Base-by-base conservation (phyloP, 2,329 filamentous ascomycete species). In the Penicillium expansum region DNA sequence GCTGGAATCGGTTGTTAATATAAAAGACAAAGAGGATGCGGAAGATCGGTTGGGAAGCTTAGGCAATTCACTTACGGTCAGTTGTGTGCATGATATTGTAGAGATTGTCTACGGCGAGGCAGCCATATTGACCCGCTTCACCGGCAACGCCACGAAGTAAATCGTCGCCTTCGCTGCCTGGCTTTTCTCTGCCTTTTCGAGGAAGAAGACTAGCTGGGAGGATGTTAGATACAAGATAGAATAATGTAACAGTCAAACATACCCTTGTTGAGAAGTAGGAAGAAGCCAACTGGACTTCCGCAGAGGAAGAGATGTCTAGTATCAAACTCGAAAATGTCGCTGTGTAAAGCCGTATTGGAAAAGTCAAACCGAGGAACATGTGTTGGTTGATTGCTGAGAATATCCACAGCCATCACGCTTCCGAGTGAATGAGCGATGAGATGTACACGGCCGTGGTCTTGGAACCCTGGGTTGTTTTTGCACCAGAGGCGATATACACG, bases 401-500 rank as follows among this genome's bases (percentile, higher is more conserved):
- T 88, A 63, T 99, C 94, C 37, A 97, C 79, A 2, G 92, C 89
- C 91, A 99, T 97, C 38, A 92, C 92, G 64, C 91, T 96, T 11
- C 94, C 94, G 0, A 99, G 82, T 0, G 92, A 97, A 72, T 99
- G 94, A 0, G 90, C 94, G 59, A 99, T 89, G 5, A 99, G 78
- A 74, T 99, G 94, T 1, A 97, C 92, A 9, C 91, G 87, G 7
- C 94, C 94, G 58, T 85, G 81, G 20, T 90, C 80, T 10, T 87
- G 79, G 68, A 99, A 99, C 0, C 87, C 90, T 0, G 91, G 89
- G 61, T 99, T 97, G 70, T 97, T 97, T 45, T 83, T 83, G 69
- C 92, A 97, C 94, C 94, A 99, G 1, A 97, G 82, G 18, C 90
- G 85, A 71, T 96, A 97, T n/a, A 99, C 90, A 5, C 93, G 85